These are phyloP conservation scores for Penicillium digitatum DNA, from an alignment of 2,329 filamentous ascomycete genomes.

Conservation along the genomic window DNA sequence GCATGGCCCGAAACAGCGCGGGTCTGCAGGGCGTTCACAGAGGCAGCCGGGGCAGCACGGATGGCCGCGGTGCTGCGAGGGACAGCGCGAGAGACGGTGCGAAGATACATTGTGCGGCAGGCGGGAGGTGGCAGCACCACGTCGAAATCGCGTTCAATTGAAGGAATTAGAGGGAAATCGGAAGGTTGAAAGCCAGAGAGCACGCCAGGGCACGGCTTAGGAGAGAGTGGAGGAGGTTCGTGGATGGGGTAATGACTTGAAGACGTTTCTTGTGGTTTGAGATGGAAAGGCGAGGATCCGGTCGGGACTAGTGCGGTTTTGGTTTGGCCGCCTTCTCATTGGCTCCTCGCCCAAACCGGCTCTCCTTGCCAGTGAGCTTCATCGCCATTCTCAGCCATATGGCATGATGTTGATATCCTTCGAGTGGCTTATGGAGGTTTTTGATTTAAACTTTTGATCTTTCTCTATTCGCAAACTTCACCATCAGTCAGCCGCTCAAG, in stretches of 20 bases:
- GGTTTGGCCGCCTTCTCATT: constrained; percentile 36
- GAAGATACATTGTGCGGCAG: constrained; percentile 45
- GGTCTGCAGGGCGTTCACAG: constrained; percentile 47
- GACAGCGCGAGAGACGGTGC: constrained; percentile 44
- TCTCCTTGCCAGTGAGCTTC: constrained; percentile 17
- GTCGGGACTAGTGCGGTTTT: constrained; percentile 31
- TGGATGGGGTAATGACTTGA: constrained; percentile 31
- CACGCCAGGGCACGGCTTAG: constrained; percentile 26
- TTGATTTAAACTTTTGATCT: neutral
- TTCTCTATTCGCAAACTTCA: neutral
- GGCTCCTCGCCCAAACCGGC: constrained; percentile 23
- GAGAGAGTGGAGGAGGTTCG: constrained; percentile 31
- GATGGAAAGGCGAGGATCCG: constrained; percentile 40
- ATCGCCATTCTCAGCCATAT: constrained; percentile 20
- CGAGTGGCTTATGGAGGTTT: neutral
- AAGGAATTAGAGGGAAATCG: constrained; percentile 17
- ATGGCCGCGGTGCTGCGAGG: constrained; percentile 43
- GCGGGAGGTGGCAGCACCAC: constrained; percentile 27
- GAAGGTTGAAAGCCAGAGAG: constrained; percentile 20
- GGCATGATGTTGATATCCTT: constrained; percentile 2
- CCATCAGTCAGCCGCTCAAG: neutral
- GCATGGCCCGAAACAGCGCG: constrained; percentile 71
- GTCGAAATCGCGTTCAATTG: constrained; percentile 31
- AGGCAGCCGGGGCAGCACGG: constrained; percentile 38
- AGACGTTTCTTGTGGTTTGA: constrained; percentile 39